phyloP scores from a whole-genome alignment of 1,139 yeast genomes.

The Entelexis sorbosivorans region DNA sequence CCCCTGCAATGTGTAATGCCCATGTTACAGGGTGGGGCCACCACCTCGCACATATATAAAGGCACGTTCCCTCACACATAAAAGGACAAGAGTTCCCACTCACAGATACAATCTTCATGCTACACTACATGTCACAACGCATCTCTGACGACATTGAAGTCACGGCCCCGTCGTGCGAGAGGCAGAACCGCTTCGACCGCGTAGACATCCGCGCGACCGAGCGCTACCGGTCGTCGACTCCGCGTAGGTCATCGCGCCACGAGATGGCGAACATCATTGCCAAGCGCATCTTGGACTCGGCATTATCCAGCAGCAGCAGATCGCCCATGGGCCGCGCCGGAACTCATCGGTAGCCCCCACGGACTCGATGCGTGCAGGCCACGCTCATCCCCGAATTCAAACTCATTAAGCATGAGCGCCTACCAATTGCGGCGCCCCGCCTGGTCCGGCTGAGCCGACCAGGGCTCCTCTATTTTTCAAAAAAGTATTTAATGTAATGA shows the following conservation, averaged over 20 bases:
- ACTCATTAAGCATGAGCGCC: background rate
- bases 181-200: background rate
- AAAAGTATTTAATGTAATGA: no score
- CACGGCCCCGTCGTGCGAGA: background rate
- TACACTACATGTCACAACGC: background rate
- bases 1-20: constrained; percentile 2
- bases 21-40: constrained; percentile 4
- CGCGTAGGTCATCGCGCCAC: background rate
- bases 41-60: background rate
- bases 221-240: background rate
- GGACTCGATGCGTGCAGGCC: background rate
- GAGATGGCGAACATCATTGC: background rate
- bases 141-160: background rate
- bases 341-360: background rate
- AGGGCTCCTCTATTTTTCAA: background rate
- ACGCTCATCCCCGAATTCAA: no score
- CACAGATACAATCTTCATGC: background rate
- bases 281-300: background rate
- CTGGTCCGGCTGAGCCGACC: background rate
- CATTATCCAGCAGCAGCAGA: background rate
- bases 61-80: background rate
- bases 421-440: no score
- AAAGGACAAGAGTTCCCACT: background rate
- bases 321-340: background rate
- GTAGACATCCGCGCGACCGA: background rate